Conservation (phyloP, 108 stramenopile species). For the Nitzschia sp. region DNA sequence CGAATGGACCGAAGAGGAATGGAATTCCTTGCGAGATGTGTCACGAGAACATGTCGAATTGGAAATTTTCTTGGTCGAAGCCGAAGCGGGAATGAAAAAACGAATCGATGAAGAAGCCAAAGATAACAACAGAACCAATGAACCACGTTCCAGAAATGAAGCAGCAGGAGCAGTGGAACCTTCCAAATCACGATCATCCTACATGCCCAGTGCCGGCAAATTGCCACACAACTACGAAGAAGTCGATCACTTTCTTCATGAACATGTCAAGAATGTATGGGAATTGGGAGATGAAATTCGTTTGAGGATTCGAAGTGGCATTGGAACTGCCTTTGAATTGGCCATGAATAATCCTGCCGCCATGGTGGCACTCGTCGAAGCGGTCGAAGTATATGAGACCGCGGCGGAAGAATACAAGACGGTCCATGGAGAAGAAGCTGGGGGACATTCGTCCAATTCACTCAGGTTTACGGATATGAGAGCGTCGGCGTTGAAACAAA, state of each 20-base stretch:
- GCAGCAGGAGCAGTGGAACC: not conserved
- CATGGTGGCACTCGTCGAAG: constrained; percentile 89
- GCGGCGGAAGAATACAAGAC: constrained; percentile 69
- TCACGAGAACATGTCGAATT: constrained; percentile 85
- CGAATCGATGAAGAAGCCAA: constrained; percentile 48
- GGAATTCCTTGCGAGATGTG: constrained; percentile 79
- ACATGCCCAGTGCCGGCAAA: not conserved
- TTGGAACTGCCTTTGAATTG: constrained; percentile 83
- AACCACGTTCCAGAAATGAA: not conserved
- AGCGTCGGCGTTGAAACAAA: constrained; percentile 76
- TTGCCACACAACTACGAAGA: constrained; percentile 56
- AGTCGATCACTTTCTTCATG: constrained; percentile 78
- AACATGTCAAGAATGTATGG: constrained; percentile 92
- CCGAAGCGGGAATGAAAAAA: constrained; percentile 85
- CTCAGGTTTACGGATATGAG: constrained; percentile 88
- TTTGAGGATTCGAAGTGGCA: constrained; percentile 73
- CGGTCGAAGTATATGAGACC: constrained; percentile 84
- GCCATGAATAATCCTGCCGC: constrained; percentile 83
- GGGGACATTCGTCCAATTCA: constrained; percentile 33
- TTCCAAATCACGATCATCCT: not conserved
- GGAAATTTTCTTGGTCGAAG: constrained; percentile 87
- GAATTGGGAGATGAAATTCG: constrained; percentile 90
- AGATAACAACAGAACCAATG: not conserved
- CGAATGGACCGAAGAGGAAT: constrained; percentile 86
- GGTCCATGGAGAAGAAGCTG: constrained; percentile 60